Base-by-base conservation (phyloP, 164 flowering plant genomes). In the Magnolia sinica region DNA sequence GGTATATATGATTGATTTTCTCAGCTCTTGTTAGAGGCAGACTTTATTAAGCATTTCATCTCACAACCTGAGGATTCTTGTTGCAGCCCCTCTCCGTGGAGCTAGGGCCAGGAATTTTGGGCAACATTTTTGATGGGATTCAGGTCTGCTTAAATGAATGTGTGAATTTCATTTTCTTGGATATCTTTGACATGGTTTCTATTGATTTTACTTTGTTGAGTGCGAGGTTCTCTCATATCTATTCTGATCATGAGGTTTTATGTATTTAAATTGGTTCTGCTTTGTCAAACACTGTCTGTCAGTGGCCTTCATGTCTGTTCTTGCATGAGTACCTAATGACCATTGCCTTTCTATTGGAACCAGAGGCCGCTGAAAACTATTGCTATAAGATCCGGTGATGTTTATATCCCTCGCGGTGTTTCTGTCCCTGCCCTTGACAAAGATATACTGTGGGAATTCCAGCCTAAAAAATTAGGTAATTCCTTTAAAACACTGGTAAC, bases 281-380 rank as follows among this genome's bases (percentile, higher is more conserved):
- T 11, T 29, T 31, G 18, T 31, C 29, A 29, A 68, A 31, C n/a
- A 6, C 31, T 29, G 29, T 16, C 13, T 10, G 50, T 68, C 45
- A 37, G 45, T 37, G 45, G 22, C 22, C 24, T 4, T 8, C 68
- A 29, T 66, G 31, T 20, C 18, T 37, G 18, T 1, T 73, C 16
- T 13, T 14, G 49, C 8, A 8, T 58, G 64, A 59, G 65, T 51
- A 13, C 24, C 20, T n/a, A 73, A 27, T 13, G n/a, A 69, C 37
- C 9, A 58, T 37, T 55, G 23, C 29, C 22, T 73, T 14, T 19
- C 45, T 45, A 29, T 74, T 50, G 22, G 51, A 49, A 81, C 55
- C 87, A 96, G 98, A 94, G 98, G 85, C 99, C 99, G 72, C 79
- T 96, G 82, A 96, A 94, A 84, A 92, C 99, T 64, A 96, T 96